Conservation (phyloP, 2,329 filamentous ascomycete species). For the Fusarium pseudocircinatum region DNA sequence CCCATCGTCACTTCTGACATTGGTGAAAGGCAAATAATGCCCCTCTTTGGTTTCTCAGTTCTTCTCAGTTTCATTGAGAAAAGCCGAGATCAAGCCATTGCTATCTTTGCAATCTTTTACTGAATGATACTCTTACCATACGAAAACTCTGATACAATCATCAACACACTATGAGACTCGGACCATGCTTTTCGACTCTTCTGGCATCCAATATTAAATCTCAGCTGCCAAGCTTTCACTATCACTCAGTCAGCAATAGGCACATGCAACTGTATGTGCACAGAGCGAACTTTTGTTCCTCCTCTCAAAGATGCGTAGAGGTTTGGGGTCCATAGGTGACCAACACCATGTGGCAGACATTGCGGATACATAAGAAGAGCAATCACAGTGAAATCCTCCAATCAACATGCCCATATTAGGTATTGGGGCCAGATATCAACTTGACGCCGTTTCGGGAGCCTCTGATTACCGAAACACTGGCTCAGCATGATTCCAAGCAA, state of each 20-base stretch:
- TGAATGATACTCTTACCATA: not conserved
- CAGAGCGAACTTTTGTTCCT: constrained; percentile 17
- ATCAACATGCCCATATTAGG: constrained; percentile 3
- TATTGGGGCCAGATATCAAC: constrained; percentile 1
- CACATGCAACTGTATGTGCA: not conserved
- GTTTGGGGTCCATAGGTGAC: not conserved
- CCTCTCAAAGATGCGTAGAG: not conserved
- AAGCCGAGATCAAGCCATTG: not conserved
- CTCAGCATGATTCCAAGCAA: constrained; percentile 5
- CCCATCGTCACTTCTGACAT: not conserved
- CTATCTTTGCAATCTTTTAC: not conserved
- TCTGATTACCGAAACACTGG: constrained; percentile 15
- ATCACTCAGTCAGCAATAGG: constrained; percentile 2
- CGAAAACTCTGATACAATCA: not conserved
- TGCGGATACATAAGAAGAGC: constrained; percentile 13
- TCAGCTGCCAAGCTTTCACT: constrained; percentile 10
- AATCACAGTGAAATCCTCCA: constrained; percentile 6
- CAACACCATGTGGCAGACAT: constrained; percentile 12
- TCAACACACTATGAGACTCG: not conserved
- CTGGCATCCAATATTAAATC: not conserved
- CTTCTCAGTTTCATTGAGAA: not conserved
- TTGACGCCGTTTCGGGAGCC: not conserved
- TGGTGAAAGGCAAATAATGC: not conserved
- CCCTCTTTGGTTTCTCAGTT: constrained; percentile 2
- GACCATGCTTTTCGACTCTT: not conserved